Evolutionary conservation across 139 green algal species (phyloP).

Genomic region (Desmodesmus armatus): DNA sequence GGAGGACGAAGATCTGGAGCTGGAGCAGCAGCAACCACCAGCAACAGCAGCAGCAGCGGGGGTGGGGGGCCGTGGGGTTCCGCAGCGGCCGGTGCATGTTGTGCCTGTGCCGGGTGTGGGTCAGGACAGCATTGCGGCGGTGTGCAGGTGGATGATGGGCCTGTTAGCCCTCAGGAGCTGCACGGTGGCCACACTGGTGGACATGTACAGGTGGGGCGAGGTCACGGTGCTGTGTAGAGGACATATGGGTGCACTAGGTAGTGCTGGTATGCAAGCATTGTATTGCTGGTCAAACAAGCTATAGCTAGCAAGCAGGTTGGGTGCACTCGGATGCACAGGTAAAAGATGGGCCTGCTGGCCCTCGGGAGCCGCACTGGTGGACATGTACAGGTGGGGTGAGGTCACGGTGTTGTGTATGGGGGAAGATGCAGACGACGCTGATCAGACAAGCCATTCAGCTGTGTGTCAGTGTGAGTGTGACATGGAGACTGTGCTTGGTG

Average conservation of each 20-base stretch:
- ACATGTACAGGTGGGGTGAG: slow-evolving; percentile 44
- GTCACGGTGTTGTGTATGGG: too few species aligned
- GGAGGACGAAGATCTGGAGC: slow-evolving; percentile 2
- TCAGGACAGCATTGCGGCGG: not conserved
- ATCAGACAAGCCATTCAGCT: too few species aligned
- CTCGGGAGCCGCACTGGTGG: slow-evolving; percentile 27
- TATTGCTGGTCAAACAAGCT: too few species aligned
- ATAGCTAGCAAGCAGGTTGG: too few species aligned
- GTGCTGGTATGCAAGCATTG: too few species aligned
- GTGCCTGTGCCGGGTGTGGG: slow-evolving; percentile 27
- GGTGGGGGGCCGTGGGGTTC: not conserved
- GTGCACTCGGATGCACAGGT: not conserved
- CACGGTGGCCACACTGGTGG: not conserved
- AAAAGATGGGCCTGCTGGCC: slow-evolving; percentile 39
- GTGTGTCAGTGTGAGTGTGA: not conserved
- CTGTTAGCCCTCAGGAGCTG: slow-evolving; percentile 35
- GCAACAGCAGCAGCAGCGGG: not conserved
- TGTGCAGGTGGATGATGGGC: slow-evolving; percentile 40
- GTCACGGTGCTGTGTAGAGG: too few species aligned
- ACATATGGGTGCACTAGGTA: too few species aligned
- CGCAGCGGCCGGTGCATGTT: not conserved
- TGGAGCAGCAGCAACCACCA: not conserved
- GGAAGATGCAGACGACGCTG: too few species aligned
- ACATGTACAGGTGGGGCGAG: slow-evolving; percentile 44
- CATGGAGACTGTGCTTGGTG: not conserved